phyloP scores from a whole-genome alignment of 2,329 filamentous ascomycete species.

The Penicillium sp. region DNA sequence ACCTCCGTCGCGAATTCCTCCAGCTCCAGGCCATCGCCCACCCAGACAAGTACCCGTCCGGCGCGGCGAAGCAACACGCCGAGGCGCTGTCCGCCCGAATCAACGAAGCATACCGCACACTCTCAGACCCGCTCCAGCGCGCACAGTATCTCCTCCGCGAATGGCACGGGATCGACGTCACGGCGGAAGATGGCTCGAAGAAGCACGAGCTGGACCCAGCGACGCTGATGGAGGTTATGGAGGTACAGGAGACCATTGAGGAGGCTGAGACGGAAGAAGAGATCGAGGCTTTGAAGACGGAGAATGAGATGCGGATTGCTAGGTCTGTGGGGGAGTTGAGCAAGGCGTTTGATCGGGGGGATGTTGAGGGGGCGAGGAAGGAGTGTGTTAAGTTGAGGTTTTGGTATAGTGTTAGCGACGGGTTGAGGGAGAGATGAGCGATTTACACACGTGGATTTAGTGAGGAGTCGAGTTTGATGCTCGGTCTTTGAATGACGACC shows the following conservation, averaged over 20 bases:
- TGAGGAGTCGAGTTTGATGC: background rate
- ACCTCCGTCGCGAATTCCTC: constrained; percentile 82
- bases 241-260: constrained; percentile 75
- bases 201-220: constrained; percentile 68
- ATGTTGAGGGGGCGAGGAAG: constrained; percentile 65
- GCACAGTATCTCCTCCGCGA: constrained; percentile 83
- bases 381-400: constrained; percentile 82
- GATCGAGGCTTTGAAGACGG: constrained; percentile 65
- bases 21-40: constrained; percentile 66
- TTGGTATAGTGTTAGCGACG: constrained; percentile 85
- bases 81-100: constrained; percentile 79
- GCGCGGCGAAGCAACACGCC: constrained; percentile 58
- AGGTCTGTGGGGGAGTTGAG: constrained; percentile 65
- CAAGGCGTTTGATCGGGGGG: constrained; percentile 64
- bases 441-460: background rate
- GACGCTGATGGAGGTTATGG: constrained; percentile 83
- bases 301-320: constrained; percentile 69
- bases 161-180: constrained; percentile 69
- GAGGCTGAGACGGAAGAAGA: constrained; percentile 61
- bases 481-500: background rate
- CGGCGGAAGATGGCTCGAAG: constrained; percentile 70
- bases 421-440: constrained; percentile 77
- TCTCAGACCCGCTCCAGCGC: constrained; percentile 73
- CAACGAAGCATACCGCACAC: constrained; percentile 88
- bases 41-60: constrained; percentile 51